A percentile compares a stretch with the other conserved stretches of the same genome.
Evolutionary conservation across 441 rosid species (phyloP).

Genomic region (Adansonia grandidieri): DNA sequence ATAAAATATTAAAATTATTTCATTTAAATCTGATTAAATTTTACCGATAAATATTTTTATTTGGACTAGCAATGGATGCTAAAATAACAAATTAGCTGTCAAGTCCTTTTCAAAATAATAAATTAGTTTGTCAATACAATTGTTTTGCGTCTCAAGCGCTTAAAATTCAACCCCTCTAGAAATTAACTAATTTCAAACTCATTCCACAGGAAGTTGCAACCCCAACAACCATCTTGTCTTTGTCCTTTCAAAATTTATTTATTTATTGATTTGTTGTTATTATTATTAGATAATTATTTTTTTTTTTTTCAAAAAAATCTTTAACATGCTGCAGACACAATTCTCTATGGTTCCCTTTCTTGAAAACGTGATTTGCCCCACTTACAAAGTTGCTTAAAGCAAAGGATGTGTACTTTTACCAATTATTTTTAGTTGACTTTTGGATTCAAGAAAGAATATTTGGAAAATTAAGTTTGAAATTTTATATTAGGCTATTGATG

Average conservation of each 20-base stretch:
- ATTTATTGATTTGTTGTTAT: not conserved
- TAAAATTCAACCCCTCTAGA: not conserved
- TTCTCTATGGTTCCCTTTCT: not conserved
- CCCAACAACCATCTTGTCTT: not conserved
- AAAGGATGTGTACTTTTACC: not conserved
- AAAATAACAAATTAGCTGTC: not conserved
- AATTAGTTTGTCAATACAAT: not conserved
- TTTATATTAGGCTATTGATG: not conserved
- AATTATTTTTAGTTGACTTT: constrained; percentile 19
- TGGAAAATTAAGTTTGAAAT: not conserved
- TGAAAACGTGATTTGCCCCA: constrained; percentile 12
- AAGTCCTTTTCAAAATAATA: not conserved
- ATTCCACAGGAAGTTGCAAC: not conserved
- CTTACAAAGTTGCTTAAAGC: not conserved
- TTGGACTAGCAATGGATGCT: not conserved
- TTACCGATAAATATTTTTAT: no score
- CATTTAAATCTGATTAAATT: no score
- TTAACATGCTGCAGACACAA: constrained; percentile 13
- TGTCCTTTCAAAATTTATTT: not conserved
- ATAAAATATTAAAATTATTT: no score
- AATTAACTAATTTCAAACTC: not conserved
- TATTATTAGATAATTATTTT: not conserved
- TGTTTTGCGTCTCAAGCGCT: not conserved
- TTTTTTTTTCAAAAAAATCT: not conserved
- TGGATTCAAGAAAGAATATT: constrained; percentile 13